Base-by-base conservation (phyloP, 306 rosid species). In the Neltuma alba region DNA sequence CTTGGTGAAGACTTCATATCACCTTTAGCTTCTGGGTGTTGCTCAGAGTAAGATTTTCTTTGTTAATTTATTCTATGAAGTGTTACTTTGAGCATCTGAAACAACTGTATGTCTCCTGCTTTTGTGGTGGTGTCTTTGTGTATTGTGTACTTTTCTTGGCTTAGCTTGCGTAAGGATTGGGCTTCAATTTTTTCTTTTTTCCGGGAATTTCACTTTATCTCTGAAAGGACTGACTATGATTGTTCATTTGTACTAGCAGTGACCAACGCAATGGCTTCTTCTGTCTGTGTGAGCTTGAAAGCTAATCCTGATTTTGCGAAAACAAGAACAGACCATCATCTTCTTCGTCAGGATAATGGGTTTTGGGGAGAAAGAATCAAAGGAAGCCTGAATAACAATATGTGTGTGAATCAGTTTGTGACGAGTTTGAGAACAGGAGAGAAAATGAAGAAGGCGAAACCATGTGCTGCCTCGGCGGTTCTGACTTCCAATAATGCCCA, bases 311-410 rank as follows among this genome's bases (percentile, higher is more conserved):
- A 85, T 73, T 79, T 90, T 34, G 68, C 74, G 52, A 81, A 70
- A 50, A 62, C 85, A 34, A 80, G 55, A 61, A 74, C 78, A 80
- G 76, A 79, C 14, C 78, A 78, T 45, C 78, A 80, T 52, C 45
- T 86, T 62, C 81, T 84, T 80, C 65, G 45, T 77, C 85, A 66
- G 20, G 86, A 74, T 3, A 80, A 74, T 85, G 87, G 85, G 63
- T 79, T 91, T 82, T 79, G 34, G 25, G 98, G 98, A 7, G 90
- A 86, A 78, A 89, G 84, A 80, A 42, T 91, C 62, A 85, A 83
- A 70, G 88, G 81, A 72, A 79, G 92, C 80, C 54, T 83, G 4
- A 78, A 79, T 40, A 81, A 79, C 44, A 81, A 45, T 77, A 27
- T 36, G 21, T 80, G 83, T 83, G 68, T 61, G 7, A 86, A 76